These are phyloP conservation scores for Phanerochaete sordida DNA, from an alignment of 768 basidiomycete species.

Conservation along the genomic window DNA sequence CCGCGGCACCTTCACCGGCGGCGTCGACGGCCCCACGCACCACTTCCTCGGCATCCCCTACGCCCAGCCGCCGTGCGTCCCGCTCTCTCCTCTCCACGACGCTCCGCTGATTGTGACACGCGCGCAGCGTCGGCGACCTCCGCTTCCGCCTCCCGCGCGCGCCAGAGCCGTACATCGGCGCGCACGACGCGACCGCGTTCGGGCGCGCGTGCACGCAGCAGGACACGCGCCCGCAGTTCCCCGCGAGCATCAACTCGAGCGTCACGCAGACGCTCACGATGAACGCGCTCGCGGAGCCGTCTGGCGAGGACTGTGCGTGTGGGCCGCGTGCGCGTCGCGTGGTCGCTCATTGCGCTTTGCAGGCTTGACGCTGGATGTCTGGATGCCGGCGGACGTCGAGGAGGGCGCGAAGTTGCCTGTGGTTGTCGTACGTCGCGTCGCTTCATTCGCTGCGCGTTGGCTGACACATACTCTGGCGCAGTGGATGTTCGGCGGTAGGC, in stretches of 20 bases:
- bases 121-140: constrained; percentile 19
- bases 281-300: constrained; percentile 25
- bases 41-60: constrained; percentile 55
- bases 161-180: constrained; percentile 28
- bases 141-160: constrained; percentile 21
- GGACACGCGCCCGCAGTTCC: neutral
- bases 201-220: constrained; percentile 43
- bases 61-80: constrained; percentile 54
- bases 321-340: too few relatives aligned
- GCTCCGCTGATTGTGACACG: neutral
- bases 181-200: constrained; percentile 32
- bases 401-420: constrained; percentile 45
- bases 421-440: constrained; percentile 40
- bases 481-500: constrained; percentile 56
- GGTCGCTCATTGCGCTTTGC: neutral
- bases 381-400: constrained; percentile 32
- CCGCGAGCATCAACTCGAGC: neutral
- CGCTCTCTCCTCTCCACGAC: too few relatives aligned
- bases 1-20: constrained; percentile 43
- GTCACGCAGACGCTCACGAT: neutral
- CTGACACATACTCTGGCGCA: constrained; percentile 16
- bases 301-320: constrained; percentile 46
- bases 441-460: neutral
- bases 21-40: constrained; percentile 26
- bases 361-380: constrained; percentile 54